Base-by-base conservation (phyloP, 139 green algal genomes). In the Picochlorum sp. region DNA sequence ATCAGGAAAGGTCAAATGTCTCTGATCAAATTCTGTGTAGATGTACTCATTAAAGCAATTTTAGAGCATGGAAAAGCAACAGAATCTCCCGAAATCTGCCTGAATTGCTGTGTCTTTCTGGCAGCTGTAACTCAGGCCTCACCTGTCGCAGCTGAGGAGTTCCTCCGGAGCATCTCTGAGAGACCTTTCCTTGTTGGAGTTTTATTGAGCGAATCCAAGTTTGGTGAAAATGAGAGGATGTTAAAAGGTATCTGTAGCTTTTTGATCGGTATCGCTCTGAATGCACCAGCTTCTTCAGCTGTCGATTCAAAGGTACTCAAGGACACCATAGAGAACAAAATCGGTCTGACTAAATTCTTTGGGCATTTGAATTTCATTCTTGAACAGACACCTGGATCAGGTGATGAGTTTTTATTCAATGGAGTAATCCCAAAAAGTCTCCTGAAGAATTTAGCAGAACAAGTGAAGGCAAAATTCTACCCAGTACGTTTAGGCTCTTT, bases 301-400 rank as follows among this genome's bases (percentile, higher is more conserved):
- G 47, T 54, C 1, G n/a, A 54, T 54, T 21, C 47, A 26, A 54
- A 54, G 47, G n/a, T 54, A 21, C n/a, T 54, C 5, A 21, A 54
- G n/a, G 47, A 54, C 47, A 21, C 47, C n/a, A 54, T 54, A 9
- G n/a, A 54, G 15, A 21, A 54, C 47, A 54, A 54, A 21, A 23
- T 54, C 11, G 47, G 47, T 9, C 7, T 54, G 16, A 21, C 16
- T 24, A 54, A 1, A 9, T 54, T 54, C 47, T 26, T 54, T 20
- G 47, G 47, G 24, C n/a, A 54, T 54, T 54, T 54, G n/a, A 21
- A 54, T 21, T 54, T 54, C 47, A 20, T 54, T 54, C n/a, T 26
- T 54, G 47, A 54, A 6, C 18, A 54, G n/a, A 26, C 10, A 9
- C 6, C 16, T 20, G n/a, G 47, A 9, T 54, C 47, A 54, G 15